Percentiles rank a stretch among this genome's conserved stretches.
Evolutionary conservation across 1,284 basidiomycete species (phyloP).

Genomic region (Papiliotrema laurentii): DNA sequence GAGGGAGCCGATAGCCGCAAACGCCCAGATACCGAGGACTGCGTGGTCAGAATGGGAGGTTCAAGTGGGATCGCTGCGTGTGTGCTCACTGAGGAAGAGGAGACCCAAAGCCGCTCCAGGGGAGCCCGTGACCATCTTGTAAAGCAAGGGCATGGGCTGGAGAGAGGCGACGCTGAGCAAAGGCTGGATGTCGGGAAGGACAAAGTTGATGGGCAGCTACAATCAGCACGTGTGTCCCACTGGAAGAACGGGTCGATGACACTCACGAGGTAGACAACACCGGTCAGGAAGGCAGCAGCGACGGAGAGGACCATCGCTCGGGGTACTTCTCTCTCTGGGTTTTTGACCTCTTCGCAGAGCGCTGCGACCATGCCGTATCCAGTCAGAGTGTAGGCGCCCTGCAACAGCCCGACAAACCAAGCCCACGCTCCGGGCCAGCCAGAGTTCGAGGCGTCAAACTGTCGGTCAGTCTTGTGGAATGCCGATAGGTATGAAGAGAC

Average conservation of each 20-base stretch:
- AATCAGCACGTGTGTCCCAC: conserved; percentile 6
- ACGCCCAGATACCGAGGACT: conserved; percentile 51
- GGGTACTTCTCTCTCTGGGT: conserved; percentile 45
- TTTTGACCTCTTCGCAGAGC: conserved; percentile 48
- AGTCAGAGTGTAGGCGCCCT: conserved; percentile 45
- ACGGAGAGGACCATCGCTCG: conserved; percentile 49
- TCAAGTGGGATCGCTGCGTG: not conserved
- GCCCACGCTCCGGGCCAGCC: conserved; percentile 45
- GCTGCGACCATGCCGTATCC: conserved; percentile 49
- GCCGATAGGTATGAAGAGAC: conserved; percentile 1
- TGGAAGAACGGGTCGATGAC: not conserved
- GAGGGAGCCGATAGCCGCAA: conserved; percentile 50
- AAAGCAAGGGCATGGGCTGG: conserved; percentile 50
- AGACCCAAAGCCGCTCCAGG: conserved; percentile 49
- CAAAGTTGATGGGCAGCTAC: conserved; percentile 50
- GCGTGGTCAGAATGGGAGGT: not conserved
- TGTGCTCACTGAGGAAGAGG: conserved; percentile 45
- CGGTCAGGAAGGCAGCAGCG: conserved; percentile 49
- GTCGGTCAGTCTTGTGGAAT: not conserved
- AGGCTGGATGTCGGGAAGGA: conserved; percentile 47
- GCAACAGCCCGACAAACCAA: conserved; percentile 49
- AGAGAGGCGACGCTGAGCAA: conserved; percentile 46
- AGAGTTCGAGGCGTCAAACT: conserved; percentile 45
- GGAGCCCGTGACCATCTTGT: conserved; percentile 49
- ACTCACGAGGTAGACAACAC: conserved; percentile 45